These are phyloP conservation scores for Evernia prunastri DNA, from an alignment of 495 filamentous ascomycete genomes.

Conservation along the genomic window DNA sequence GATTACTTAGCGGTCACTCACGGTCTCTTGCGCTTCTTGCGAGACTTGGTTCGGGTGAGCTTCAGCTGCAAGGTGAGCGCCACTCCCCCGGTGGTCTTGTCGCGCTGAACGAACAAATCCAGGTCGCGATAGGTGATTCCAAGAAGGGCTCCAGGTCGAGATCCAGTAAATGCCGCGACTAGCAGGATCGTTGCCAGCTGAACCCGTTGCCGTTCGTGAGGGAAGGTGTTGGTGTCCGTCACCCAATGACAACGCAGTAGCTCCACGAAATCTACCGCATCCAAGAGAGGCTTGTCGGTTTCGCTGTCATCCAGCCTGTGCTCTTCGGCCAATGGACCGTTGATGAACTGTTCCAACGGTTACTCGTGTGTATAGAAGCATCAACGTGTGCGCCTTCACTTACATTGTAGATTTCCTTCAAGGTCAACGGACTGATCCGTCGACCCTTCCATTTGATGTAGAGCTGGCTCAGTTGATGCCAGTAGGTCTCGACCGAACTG, in stretches of 20 bases:
- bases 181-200: slow-evolving; percentile 15
- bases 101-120: slow-evolving; percentile 15
- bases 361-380: not conserved
- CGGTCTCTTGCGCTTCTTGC: no score
- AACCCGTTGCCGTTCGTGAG: slow-evolving; percentile 19
- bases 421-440: slow-evolving; percentile 5
- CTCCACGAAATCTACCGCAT: slow-evolving; percentile 13
- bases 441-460: no score
- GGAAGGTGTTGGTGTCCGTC: slow-evolving; percentile 15
- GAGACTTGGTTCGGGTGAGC: no score
- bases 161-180: slow-evolving; percentile 14
- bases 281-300: slow-evolving; percentile 17
- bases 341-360: slow-evolving; percentile 10
- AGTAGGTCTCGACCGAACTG: slow-evolving; percentile 14
- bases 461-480: slow-evolving; percentile 13
- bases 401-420: slow-evolving; percentile 5
- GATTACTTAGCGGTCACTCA: not conserved
- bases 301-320: slow-evolving; percentile 15
- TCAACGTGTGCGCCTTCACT: not conserved
- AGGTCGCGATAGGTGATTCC: no score
- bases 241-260: slow-evolving; percentile 19
- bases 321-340: slow-evolving; percentile 14
- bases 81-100: slow-evolving; percentile 12
- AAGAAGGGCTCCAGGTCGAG: no score
- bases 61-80: slow-evolving; percentile 5